Conservation (phyloP, 2,329 filamentous ascomycete genomes). For the Aspergillus novoparasiticus region DNA sequence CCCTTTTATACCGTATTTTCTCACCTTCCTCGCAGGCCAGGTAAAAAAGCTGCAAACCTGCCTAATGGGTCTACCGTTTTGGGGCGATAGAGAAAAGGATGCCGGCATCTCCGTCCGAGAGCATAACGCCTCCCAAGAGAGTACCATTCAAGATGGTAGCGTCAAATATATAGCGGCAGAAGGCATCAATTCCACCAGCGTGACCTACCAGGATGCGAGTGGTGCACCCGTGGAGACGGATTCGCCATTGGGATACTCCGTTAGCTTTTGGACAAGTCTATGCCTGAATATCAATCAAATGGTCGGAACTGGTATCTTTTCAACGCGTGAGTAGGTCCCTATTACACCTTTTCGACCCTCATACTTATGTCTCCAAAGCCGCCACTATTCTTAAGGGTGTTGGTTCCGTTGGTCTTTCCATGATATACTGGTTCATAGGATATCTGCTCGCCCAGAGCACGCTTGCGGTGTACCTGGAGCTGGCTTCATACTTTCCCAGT, state of each 20-base stretch:
- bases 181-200: background rate
- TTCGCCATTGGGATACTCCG: background rate
- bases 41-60: background rate
- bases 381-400: background rate
- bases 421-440: conserved; percentile 3
- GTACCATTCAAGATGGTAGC: background rate
- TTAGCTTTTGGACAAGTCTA: conserved; percentile 1
- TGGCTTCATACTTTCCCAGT: conserved; percentile 1
- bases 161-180: background rate
- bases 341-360: background rate
- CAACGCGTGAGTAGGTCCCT: background rate
- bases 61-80: background rate
- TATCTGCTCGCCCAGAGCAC: background rate
- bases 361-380: background rate
- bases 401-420: background rate
- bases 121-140: background rate
- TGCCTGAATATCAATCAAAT: conserved; percentile 1
- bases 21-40: background rate
- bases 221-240: conserved; percentile 1
- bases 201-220: background rate
- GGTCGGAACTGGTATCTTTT: conserved; percentile 1
- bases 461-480: background rate
- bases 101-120: background rate
- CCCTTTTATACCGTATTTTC: too few relatives aligned
- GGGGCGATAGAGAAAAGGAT: background rate